Conservation (phyloP, 208 protist genomes). For the Leptomonas pyrrhocoris region DNA sequence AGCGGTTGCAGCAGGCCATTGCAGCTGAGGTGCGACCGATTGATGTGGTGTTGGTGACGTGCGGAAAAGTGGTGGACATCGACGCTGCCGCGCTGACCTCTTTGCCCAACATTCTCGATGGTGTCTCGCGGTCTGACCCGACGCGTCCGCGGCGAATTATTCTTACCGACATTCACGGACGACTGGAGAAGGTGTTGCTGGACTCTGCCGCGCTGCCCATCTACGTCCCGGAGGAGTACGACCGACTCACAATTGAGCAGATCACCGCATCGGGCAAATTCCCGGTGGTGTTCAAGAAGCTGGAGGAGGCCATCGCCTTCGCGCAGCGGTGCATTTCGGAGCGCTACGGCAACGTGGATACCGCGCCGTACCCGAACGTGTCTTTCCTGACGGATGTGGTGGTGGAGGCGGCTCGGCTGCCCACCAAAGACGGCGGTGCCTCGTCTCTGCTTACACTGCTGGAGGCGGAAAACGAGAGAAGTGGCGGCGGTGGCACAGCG, state of each 20-base stretch:
- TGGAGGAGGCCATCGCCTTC: constrained; percentile 50
- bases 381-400: constrained; percentile 55
- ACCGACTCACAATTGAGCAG: constrained; percentile 38
- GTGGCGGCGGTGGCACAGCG: neutral
- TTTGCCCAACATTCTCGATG: constrained; percentile 37
- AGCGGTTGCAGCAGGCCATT: constrained; percentile 41
- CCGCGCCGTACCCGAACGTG: constrained; percentile 54
- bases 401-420: constrained; percentile 37
- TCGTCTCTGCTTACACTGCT: constrained; percentile 19
- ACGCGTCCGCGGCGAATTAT: constrained; percentile 41
- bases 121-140: constrained; percentile 27
- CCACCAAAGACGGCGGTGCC: constrained; percentile 13
- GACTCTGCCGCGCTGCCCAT: constrained; percentile 44
- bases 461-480: constrained; percentile 10
- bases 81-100: constrained; percentile 45
- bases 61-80: constrained; percentile 58
- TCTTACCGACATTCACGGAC: constrained; percentile 52
- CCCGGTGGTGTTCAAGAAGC: constrained; percentile 51
- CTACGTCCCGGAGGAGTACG: constrained; percentile 57
- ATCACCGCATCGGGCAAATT: constrained; percentile 43
- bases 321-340: constrained; percentile 52
- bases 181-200: constrained; percentile 55
- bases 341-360: constrained; percentile 55
- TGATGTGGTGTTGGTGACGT: constrained; percentile 55
- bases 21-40: constrained; percentile 50